Evolutionary conservation across 1,284 basidiomycete species (phyloP), one percentile per base, ranked within the genome.

Genomic region (Sporisorium sorghi): DNA sequence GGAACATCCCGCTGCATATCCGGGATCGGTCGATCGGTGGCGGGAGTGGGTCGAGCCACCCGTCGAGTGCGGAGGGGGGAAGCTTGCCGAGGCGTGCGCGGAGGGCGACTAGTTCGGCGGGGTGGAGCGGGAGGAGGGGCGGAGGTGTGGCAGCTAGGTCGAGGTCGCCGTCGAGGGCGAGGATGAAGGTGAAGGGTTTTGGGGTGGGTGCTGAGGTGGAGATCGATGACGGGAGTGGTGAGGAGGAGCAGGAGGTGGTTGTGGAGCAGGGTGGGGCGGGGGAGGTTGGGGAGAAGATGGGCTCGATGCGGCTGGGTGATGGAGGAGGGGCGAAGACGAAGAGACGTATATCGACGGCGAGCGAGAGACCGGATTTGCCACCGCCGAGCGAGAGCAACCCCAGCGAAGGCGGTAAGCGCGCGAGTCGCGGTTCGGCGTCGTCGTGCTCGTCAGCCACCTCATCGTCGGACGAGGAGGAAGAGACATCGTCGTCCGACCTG

Each of bases 171-270:
- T 66, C 62, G 0, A 51, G 63, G 15, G 73, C 73, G 10, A 50
- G 73, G 24, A 65, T 75, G 60, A 56, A 47, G 14, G 67, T 75
- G 3, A 58, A 50, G 14, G 73, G 79, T 0, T 81, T 81, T 33
- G 79, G 79, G 33, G 49, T 59, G 11, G 73, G 52, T 21, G 79
- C 79, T 17, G 70, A 71, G 24, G 70, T 80, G 49, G 83, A 78
- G 26, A 56, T 65, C 35, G 73, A 80, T 32, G 73, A 71, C 9
- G 74, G 74, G 4, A 69, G 73, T 10, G 68, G 64, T 11, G 62
- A 47, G 15, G 54, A 60, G 30, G 85, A 84, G 55, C 87, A 39
- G n/a, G 37, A 33, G 28, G 23, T 24, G 15, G 50, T n/a, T n/a
- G n/a, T n/a, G n/a, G n/a, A 37, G 15, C 24, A 33, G 21, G 15